phyloP scores from a whole-genome alignment of 768 basidiomycete genomes.

The Serendipita vermifera region DNA sequence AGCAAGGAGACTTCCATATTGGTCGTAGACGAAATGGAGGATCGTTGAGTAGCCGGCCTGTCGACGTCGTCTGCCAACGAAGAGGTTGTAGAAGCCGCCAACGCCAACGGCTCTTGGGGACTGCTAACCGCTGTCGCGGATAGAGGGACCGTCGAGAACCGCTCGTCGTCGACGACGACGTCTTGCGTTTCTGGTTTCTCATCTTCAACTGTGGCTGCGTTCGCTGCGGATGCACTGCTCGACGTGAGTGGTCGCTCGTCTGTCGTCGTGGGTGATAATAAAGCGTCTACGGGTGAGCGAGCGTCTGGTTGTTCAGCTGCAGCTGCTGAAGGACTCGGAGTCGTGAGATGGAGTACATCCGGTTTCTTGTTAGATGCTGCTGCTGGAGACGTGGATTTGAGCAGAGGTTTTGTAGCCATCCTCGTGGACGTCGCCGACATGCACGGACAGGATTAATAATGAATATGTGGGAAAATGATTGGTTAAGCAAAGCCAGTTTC shows the following conservation, averaged over 20 bases:
- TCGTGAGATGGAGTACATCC: not conserved
- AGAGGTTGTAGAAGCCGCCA: conserved; percentile 17
- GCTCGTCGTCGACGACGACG: conserved; percentile 23
- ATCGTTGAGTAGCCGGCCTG: not conserved
- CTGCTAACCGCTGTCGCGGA: conserved; percentile 7
- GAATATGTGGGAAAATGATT: too few relatives aligned
- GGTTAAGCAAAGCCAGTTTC: too few relatives aligned
- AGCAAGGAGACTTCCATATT: conserved; percentile 1
- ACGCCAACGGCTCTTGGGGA: conserved; percentile 22
- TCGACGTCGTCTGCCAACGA: too few relatives aligned
- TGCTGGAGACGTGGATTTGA: too few relatives aligned
- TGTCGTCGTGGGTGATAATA: not conserved
- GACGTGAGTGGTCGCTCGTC: not conserved
- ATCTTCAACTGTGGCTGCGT: too few relatives aligned
- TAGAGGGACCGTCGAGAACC: conserved; percentile 41
- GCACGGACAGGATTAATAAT: too few relatives aligned
- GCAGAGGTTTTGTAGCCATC: too few relatives aligned
- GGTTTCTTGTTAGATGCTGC: not conserved
- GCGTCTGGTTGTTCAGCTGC: not conserved
- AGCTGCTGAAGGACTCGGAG: not conserved
- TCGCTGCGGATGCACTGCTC: too few relatives aligned
- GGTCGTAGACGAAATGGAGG: conserved; percentile 10
- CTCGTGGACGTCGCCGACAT: conserved; percentile 10
- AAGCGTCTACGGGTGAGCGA: not conserved
- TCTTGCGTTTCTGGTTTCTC: conserved; percentile 17